Percentiles rank a stretch among this genome's conserved stretches.
Conservation (phyloP, 257 asterid species). For the Misopates orontium region DNA sequence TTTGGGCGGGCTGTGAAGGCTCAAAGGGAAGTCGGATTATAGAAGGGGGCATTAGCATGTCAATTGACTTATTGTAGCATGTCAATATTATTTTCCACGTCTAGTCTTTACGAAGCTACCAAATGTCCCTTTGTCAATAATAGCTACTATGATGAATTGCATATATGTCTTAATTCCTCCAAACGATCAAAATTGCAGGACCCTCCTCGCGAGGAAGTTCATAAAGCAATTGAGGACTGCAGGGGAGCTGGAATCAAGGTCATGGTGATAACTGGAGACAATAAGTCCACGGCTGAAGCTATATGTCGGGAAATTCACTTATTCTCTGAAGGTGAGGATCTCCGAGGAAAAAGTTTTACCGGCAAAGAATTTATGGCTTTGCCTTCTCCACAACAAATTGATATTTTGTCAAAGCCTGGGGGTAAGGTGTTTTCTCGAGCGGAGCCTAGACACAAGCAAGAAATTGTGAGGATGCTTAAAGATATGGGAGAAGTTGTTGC, state of each 20-base stretch:
- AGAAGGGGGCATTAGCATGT: too few relatives aligned
- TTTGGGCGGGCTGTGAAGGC: too few relatives aligned
- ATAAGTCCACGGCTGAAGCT: constrained; percentile 94
- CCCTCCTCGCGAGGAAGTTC: constrained; percentile 94
- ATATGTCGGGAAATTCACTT: constrained; percentile 72
- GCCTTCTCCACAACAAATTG: constrained; percentile 58
- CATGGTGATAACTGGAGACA: constrained; percentile 94
- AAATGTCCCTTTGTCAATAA: not conserved
- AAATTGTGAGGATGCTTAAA: constrained; percentile 81
- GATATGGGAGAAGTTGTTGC: constrained; percentile 88
- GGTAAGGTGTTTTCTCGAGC: constrained; percentile 89
- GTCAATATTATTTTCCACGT: too few relatives aligned
- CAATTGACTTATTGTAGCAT: too few relatives aligned
- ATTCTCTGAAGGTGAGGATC: constrained; percentile 59
- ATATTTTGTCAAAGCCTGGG: constrained; percentile 62
- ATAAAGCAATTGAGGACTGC: constrained; percentile 70
- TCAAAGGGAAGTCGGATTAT: too few relatives aligned
- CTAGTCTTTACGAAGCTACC: too few relatives aligned
- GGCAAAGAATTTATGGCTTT: constrained; percentile 83
- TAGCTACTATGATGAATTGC: not conserved
- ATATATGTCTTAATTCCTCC: not conserved
- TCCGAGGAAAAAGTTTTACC: constrained; percentile 60
- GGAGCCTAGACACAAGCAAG: constrained; percentile 92
- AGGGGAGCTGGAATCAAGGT: constrained; percentile 83
- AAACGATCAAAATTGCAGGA: constrained; percentile 50